Percentiles rank a stretch among this genome's conserved stretches.
Evolutionary conservation across 208 protist genomes (phyloP).

Genomic region (Vickermania ingenoplastis): DNA sequence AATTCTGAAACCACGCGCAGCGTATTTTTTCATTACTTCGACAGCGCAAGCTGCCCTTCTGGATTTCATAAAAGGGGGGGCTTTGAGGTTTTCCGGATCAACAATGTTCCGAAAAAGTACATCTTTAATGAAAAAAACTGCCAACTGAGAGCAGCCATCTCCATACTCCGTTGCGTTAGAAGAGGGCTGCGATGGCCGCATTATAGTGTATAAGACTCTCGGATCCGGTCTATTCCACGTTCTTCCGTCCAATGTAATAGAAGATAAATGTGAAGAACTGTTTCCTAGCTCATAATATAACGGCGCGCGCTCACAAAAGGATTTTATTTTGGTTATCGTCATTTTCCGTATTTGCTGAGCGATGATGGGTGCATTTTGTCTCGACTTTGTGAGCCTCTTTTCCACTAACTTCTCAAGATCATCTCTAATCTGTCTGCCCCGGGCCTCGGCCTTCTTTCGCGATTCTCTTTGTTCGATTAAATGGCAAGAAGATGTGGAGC

Average conservation of each 20-base stretch:
- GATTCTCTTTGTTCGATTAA: neutral
- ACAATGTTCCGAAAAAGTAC: constrained; percentile 17
- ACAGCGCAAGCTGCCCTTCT: constrained; percentile 8
- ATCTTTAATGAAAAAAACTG: constrained; percentile 66
- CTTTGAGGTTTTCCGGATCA: neutral
- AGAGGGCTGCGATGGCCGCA: constrained; percentile 16
- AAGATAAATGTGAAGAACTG: neutral
- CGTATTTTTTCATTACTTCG: constrained; percentile 17
- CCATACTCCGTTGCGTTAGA: constrained; percentile 22
- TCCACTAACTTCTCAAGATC: neutral
- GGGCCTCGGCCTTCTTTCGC: neutral
- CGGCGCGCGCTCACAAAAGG: neutral
- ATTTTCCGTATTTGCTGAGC: neutral
- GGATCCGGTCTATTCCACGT: constrained; percentile 47
- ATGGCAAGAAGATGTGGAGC: too few species aligned
- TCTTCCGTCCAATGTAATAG: constrained; percentile 11
- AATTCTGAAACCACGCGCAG: constrained; percentile 54
- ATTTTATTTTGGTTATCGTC: neutral
- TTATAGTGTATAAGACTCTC: constrained; percentile 63
- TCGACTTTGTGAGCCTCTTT: neutral
- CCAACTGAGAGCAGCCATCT: constrained; percentile 48
- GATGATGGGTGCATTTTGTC: neutral
- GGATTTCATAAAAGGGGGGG: constrained; percentile 9
- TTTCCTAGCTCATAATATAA: neutral
- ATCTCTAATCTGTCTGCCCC: neutral